Conservation (phyloP, 2,329 filamentous ascomycete genomes). For the Cladosporium sp. region DNA sequence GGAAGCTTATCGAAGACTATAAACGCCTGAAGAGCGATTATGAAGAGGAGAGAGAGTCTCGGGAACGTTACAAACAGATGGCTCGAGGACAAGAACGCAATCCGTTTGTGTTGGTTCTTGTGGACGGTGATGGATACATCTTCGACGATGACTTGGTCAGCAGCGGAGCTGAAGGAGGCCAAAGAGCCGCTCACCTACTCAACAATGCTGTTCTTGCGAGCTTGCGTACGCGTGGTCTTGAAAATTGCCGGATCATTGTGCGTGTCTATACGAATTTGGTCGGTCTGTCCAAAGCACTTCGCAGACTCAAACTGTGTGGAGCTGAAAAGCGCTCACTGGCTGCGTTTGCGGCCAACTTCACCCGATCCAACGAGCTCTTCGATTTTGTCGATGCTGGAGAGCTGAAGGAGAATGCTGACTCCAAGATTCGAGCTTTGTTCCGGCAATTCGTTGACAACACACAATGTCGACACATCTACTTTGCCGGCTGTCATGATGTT, state of each 20-base stretch:
- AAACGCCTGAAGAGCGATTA: conserved; percentile 53
- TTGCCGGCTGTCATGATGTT: conserved; percentile 58
- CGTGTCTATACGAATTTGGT: conserved; percentile 45
- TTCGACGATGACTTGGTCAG: conserved; percentile 31
- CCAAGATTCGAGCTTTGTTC: conserved; percentile 53
- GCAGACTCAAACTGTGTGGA: conserved; percentile 46
- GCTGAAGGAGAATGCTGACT: conserved; percentile 55
- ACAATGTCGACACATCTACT: conserved; percentile 61
- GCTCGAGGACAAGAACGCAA: conserved; percentile 46
- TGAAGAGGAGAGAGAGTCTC: conserved; percentile 51
- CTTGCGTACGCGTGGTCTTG: conserved; percentile 42
- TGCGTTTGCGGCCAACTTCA: conserved; percentile 54
- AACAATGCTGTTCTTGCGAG: conserved; percentile 48
- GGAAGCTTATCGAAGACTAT: conserved; percentile 49
- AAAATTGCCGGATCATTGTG: conserved; percentile 47
- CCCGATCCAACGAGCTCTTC: conserved; percentile 52
- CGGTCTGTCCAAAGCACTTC: conserved; percentile 43
- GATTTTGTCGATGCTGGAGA: conserved; percentile 60
- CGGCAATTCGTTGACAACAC: conserved; percentile 52
- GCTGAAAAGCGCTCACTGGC: conserved; percentile 53
- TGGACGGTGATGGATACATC: conserved; percentile 59
- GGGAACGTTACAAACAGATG: conserved; percentile 53
- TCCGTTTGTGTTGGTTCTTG: conserved; percentile 56
- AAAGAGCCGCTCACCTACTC: conserved; percentile 50
- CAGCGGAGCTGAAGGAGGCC: conserved; percentile 46